Conservation (phyloP, 2,329 filamentous ascomycete genomes). For the Colletotrichum aenigma region DNA sequence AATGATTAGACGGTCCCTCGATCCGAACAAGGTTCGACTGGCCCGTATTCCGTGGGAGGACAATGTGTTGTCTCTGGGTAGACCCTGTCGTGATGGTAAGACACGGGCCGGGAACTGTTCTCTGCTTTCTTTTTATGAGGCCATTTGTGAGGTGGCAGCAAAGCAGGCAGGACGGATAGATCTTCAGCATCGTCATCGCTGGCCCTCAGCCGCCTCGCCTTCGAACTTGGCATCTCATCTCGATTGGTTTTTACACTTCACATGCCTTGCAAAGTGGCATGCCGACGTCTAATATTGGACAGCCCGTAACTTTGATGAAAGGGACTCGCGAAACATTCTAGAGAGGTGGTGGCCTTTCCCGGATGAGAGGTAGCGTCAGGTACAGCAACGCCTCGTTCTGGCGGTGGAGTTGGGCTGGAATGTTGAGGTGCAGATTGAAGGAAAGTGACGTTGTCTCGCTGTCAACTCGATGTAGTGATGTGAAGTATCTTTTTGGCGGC, state of each 20-base stretch:
- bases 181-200: background rate
- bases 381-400: background rate
- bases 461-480: background rate
- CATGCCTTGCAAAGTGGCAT: background rate
- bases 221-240: background rate
- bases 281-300: background rate
- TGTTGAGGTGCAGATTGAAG: background rate
- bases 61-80: background rate
- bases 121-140: background rate
- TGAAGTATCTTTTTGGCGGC: background rate
- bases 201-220: background rate
- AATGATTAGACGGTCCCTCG: background rate
- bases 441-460: background rate
- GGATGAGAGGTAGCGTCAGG: slow-evolving; percentile 6
- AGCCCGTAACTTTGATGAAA: background rate
- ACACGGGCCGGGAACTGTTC: background rate
- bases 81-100: background rate
- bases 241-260: background rate
- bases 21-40: background rate
- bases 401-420: background rate
- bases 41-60: background rate
- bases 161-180: too few relatives aligned
- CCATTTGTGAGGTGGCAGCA: background rate
- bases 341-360: background rate
- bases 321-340: background rate